Evolutionary conservation across 768 basidiomycete genomes (phyloP).

Genomic region (Phaeolepiota aurea): DNA sequence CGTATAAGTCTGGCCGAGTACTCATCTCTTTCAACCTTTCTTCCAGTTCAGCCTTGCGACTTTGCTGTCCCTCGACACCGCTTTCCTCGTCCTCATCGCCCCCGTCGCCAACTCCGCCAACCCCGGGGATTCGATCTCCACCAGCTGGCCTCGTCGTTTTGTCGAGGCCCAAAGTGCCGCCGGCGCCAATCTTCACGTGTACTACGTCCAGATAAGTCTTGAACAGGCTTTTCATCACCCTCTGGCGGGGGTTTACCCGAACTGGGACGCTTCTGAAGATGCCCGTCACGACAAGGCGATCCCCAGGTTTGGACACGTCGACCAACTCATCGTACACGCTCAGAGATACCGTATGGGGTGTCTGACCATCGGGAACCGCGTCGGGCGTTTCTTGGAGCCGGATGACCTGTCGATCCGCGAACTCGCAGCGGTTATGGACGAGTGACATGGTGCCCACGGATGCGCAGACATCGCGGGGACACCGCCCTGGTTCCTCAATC

Average conservation of each 20-base stretch:
- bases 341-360: constrained; percentile 93
- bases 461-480: constrained; percentile 90
- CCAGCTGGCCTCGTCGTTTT: constrained; percentile 65
- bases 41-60: constrained; percentile 68
- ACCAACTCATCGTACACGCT: constrained; percentile 99
- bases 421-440: constrained; percentile 95
- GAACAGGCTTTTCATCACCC: constrained; percentile 91
- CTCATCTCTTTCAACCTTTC: constrained; percentile 68
- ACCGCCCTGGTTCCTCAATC: constrained; percentile 87
- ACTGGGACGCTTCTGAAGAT: constrained; percentile 95
- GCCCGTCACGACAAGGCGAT: constrained; percentile 83
- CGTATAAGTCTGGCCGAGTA: constrained; percentile 74
- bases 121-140: constrained; percentile 59
- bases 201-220: constrained; percentile 97
- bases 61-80: constrained; percentile 30
- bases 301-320: constrained; percentile 93
- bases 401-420: constrained; percentile 92
- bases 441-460: constrained; percentile 87
- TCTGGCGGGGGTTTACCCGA: constrained; percentile 86
- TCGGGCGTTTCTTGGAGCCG: constrained; percentile 97
- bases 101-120: constrained; percentile 64
- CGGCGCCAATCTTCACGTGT: constrained; percentile 74
- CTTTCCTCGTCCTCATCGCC: constrained; percentile 58
- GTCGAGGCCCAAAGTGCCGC: constrained; percentile 69
- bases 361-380: constrained; percentile 96